These are phyloP conservation scores for Zarea fungicola DNA, from an alignment of 2,329 filamentous ascomycete species.

Conservation along the genomic window DNA sequence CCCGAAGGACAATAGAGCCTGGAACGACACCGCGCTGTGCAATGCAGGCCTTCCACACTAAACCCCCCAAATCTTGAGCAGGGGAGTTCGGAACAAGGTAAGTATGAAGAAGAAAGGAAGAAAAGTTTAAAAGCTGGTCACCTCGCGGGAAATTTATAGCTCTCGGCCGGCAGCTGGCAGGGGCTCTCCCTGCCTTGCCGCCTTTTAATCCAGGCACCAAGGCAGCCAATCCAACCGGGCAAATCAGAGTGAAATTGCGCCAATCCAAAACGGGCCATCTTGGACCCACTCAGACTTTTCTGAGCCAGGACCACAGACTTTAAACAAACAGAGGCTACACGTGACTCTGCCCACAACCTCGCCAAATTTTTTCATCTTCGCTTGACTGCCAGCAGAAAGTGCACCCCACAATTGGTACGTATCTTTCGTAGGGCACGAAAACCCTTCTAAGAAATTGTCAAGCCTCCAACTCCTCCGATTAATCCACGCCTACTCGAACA, in stretches of 20 bases:
- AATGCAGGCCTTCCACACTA: constrained; percentile 49
- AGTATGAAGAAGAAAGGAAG: constrained; percentile 45
- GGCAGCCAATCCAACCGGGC: no score
- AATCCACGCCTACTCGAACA: constrained; percentile 33
- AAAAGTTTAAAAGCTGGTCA: constrained; percentile 19
- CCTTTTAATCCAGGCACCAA: constrained; percentile 16
- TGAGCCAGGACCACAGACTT: background rate
- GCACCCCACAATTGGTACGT: constrained; percentile 28
- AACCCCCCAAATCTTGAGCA: constrained; percentile 41
- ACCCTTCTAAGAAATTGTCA: constrained; percentile 38
- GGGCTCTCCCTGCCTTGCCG: constrained; percentile 19
- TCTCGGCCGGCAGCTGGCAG: constrained; percentile 3
- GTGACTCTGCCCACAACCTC: constrained; percentile 20
- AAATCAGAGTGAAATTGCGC: constrained; percentile 14
- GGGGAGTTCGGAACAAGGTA: constrained; percentile 44
- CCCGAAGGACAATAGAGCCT: constrained; percentile 49
- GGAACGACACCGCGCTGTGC: constrained; percentile 48
- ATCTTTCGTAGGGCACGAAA: constrained; percentile 36
- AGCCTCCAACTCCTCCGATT: constrained; percentile 33
- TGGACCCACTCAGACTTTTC: background rate
- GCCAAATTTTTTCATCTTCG: constrained; percentile 16
- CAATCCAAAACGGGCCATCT: background rate
- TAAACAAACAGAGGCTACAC: constrained; percentile 12
- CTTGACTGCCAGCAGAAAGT: constrained; percentile 11
- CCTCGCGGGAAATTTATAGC: constrained; percentile 28